phyloP scores from a whole-genome alignment of 108 stramenopile species.

The Pseudonitzschia multiseries region DNA sequence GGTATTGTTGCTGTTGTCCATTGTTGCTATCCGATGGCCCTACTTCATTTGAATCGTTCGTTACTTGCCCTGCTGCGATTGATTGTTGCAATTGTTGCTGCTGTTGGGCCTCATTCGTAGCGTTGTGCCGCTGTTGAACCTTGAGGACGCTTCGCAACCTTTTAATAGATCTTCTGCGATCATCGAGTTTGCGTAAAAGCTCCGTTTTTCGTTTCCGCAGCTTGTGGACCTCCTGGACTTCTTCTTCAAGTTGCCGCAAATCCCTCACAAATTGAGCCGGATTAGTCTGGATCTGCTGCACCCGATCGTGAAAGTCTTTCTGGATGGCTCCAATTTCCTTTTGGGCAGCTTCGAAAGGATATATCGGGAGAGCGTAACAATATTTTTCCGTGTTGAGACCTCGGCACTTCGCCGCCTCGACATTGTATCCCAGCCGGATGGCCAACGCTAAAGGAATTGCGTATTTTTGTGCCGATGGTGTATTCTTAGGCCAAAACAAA shows the following conservation, averaged over 20 bases:
- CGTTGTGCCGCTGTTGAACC: slow-evolving; percentile 3
- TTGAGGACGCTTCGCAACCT: neutral
- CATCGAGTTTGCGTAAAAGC: neutral
- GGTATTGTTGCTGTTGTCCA: slow-evolving; percentile 14
- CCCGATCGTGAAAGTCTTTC: neutral
- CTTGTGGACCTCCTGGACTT: neutral
- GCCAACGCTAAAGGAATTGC: neutral
- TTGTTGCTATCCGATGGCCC: neutral
- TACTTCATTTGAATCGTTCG: neutral
- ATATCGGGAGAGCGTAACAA: slow-evolving; percentile 12
- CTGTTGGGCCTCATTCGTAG: neutral
- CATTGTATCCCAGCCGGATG: neutral
- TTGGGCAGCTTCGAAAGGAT: slow-evolving; percentile 8
- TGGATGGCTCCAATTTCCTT: slow-evolving; percentile 5
- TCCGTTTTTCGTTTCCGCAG: neutral
- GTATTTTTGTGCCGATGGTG: slow-evolving; percentile 7
- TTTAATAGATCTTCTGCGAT: neutral
- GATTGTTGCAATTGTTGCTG: neutral
- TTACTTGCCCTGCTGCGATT: neutral
- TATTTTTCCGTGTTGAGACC: neutral
- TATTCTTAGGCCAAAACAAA: slow-evolving; percentile 17
- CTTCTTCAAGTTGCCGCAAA: neutral
- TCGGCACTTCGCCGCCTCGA: neutral
- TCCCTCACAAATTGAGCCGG: slow-evolving; percentile 1
- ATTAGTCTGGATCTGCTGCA: slow-evolving; percentile 4